phyloP scores from a whole-genome alignment of 495 filamentous ascomycete genomes.

The Haplographium delicatum region DNA sequence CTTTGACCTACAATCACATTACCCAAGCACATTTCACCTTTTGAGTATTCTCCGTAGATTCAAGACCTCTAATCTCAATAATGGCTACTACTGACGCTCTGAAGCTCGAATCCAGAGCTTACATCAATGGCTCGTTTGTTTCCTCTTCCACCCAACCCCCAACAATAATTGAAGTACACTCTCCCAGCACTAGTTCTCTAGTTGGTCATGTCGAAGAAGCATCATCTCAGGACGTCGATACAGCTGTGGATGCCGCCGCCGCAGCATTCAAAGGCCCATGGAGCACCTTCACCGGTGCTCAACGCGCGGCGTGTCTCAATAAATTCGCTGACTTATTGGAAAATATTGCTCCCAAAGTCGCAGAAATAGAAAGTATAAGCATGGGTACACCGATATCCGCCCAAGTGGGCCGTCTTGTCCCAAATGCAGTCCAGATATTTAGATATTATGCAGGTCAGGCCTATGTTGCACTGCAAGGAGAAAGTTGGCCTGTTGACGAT shows the following conservation, averaged over 20 bases:
- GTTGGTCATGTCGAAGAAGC: no score
- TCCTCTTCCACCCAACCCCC: no score
- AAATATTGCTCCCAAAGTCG: neutral
- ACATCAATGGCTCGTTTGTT: no score
- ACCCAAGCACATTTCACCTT: no score
- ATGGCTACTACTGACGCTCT: no score
- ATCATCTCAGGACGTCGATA: constrained; percentile 11
- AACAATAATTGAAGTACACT: no score
- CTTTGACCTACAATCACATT: no score
- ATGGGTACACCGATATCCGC: neutral
- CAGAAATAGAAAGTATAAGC: neutral
- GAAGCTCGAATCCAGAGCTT: no score
- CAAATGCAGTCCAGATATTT: neutral
- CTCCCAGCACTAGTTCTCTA: no score
- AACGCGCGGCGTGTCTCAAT: constrained; percentile 1
- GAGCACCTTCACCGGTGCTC: constrained; percentile 2
- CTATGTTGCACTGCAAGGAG: neutral
- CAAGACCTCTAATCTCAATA: no score
- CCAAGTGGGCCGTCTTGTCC: neutral
- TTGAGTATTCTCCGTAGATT: no score
- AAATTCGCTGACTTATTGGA: constrained; percentile 10
- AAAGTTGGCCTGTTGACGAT: neutral
- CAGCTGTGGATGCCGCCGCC: neutral
- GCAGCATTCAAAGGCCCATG: constrained; percentile 4
- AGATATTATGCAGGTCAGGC: neutral